Conservation (phyloP, 192 early-diverging fungal species). For the Backusella australiensis region DNA sequence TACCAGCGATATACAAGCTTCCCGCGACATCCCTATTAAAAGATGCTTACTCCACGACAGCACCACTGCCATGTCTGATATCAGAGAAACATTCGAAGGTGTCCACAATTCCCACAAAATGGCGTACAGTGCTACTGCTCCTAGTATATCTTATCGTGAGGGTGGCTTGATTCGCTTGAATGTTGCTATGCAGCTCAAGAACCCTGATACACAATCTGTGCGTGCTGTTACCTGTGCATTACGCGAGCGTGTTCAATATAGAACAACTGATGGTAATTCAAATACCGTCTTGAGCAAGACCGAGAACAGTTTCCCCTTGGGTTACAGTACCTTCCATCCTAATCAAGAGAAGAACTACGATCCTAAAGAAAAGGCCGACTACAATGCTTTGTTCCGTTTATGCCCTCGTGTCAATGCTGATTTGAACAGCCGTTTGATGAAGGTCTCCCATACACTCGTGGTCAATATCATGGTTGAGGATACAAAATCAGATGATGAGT, state of each 20-base stretch:
- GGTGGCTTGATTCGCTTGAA: conserved; percentile 37
- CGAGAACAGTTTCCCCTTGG: conserved; percentile 36
- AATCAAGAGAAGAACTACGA: conserved; percentile 18
- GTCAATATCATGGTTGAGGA: conserved; percentile 29
- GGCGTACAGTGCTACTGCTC: conserved; percentile 30
- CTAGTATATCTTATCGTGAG: conserved; percentile 35
- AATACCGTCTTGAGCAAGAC: conserved; percentile 12
- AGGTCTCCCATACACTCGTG: conserved; percentile 28
- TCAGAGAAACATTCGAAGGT: conserved; percentile 17
- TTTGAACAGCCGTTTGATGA: conserved; percentile 22
- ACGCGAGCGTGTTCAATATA: conserved; percentile 35
- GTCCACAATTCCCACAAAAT: conserved; percentile 8
- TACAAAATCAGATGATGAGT: not conserved
- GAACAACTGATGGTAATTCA: conserved; percentile 26
- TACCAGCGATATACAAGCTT: conserved; percentile 36
- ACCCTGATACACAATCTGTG: conserved; percentile 14
- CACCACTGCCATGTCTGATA: not conserved
- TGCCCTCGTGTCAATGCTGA: conserved; percentile 35
- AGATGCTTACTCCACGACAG: conserved; percentile 39
- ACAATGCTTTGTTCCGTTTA: conserved; percentile 32
- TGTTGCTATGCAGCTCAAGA: conserved; percentile 21
- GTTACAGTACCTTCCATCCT: conserved; percentile 28
- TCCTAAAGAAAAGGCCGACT: conserved; percentile 22
- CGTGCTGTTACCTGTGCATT: conserved; percentile 33
- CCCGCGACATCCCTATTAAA: conserved; percentile 42